phyloP scores from a whole-genome alignment of 2,329 filamentous ascomycete genomes.

The Cercospora sp. region DNA sequence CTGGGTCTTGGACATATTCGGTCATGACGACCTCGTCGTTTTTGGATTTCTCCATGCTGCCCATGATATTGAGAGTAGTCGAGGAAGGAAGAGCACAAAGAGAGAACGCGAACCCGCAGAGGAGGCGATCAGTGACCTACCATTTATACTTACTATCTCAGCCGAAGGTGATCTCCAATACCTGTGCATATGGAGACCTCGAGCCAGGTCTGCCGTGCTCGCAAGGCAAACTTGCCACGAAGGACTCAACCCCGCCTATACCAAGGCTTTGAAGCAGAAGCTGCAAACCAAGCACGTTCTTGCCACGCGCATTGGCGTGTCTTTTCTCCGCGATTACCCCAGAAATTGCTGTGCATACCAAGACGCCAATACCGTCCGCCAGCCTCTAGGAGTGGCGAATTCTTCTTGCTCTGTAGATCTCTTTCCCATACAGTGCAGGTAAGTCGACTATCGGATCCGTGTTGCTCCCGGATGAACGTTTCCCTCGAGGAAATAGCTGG shows the following conservation, averaged over 20 bases:
- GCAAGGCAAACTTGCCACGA: slow-evolving; percentile 1
- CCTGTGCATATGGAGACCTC: not conserved
- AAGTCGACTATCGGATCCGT: not conserved
- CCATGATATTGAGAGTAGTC: not conserved
- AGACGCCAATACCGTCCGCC: not conserved
- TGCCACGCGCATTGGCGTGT: slow-evolving; percentile 1
- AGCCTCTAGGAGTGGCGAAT: not conserved
- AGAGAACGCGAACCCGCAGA: not conserved
- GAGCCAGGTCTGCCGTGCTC: not conserved
- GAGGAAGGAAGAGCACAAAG: not conserved
- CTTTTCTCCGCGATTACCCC: slow-evolving; percentile 4
- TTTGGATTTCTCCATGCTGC: not conserved
- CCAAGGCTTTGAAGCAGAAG: not conserved
- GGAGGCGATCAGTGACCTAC: not conserved
- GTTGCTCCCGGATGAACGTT: not conserved
- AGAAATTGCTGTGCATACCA: not conserved
- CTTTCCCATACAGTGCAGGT: not conserved
- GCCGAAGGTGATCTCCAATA: not conserved
- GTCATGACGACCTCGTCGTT: slow-evolving; percentile 1
- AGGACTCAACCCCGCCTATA: not conserved
- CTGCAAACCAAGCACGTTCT: slow-evolving; percentile 2
- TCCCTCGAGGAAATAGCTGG: not conserved
- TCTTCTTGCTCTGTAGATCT: not conserved
- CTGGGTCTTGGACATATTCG: slow-evolving; percentile 2
- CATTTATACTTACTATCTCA: not conserved